Conservation (phyloP, 2,329 filamentous ascomycete genomes). For the Arthrobotrys musiformis region DNA sequence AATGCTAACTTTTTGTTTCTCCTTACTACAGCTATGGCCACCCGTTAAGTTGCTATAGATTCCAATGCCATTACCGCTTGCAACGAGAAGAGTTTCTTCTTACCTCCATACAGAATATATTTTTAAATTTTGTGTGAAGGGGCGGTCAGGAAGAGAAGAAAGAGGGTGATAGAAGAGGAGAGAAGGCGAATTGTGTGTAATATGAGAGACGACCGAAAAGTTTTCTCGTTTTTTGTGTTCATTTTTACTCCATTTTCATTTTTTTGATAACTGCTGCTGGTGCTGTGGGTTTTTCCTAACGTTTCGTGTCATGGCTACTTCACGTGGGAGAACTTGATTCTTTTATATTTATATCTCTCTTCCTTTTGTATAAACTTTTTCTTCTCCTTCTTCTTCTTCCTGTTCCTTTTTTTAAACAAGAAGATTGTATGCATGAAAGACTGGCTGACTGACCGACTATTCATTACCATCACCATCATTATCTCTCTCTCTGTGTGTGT, state of each 20-base stretch:
- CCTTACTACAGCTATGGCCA: slow-evolving; percentile 17
- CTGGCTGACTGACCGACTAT: neutral
- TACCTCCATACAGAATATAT: too few species aligned
- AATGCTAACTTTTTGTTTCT: slow-evolving; percentile 1
- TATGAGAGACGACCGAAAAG: slow-evolving; percentile 49
- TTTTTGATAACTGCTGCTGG: neutral
- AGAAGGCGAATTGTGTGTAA: slow-evolving; percentile 25
- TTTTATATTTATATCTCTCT: slow-evolving; percentile 8
- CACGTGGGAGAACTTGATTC: neutral
- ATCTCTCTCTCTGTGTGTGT: neutral
- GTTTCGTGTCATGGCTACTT: slow-evolving; percentile 17
- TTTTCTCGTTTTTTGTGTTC: slow-evolving; percentile 20
- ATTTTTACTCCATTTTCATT: slow-evolving; percentile 11
- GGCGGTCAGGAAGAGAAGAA: too few species aligned
- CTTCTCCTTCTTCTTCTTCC: too few species aligned
- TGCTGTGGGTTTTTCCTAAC: neutral
- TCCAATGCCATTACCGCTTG: neutral
- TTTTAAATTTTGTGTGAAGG: neutral
- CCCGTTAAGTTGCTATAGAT: slow-evolving; percentile 24
- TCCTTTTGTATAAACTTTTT: slow-evolving; percentile 51
- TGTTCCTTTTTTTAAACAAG: too few species aligned
- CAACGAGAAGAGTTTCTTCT: neutral
- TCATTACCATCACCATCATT: neutral
- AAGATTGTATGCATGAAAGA: slow-evolving; percentile 33
- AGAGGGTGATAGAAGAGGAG: too few species aligned